Percentiles rank a stretch among this genome's conserved stretches.
Evolutionary conservation across 805 yeast genomes (phyloP).

Genomic region (Zygosaccharomyces lentus): DNA sequence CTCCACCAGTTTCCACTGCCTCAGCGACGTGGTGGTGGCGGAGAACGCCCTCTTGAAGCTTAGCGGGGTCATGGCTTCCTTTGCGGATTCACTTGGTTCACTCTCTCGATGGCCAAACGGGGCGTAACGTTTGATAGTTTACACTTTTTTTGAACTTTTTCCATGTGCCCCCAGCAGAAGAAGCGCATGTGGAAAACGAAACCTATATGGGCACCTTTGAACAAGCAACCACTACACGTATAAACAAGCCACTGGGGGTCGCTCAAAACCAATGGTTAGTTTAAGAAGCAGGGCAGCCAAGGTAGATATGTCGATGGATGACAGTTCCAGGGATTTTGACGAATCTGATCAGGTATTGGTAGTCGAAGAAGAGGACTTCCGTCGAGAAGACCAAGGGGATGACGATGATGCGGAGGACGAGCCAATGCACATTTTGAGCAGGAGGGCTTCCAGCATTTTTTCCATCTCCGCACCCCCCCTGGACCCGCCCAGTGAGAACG

Average conservation of each 20-base stretch:
- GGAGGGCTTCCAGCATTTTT: conserved; percentile 55
- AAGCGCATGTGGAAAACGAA: conserved; percentile 1
- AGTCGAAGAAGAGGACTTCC: conserved; percentile 10
- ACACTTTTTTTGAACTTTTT: background rate
- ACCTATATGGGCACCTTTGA: background rate
- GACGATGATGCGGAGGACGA: conserved; percentile 20
- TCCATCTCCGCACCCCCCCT: conserved; percentile 49
- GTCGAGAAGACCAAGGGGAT: background rate
- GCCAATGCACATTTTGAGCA: conserved; percentile 37
- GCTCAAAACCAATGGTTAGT: conserved; percentile 6
- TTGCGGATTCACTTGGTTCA: background rate
- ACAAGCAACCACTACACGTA: background rate
- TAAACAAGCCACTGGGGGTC: background rate
- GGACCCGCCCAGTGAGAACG: conserved; percentile 73
- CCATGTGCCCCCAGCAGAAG: background rate
- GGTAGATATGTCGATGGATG: conserved; percentile 10
- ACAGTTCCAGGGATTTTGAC: conserved; percentile 3
- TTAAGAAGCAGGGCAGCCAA: conserved; percentile 11
- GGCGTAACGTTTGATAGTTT: background rate
- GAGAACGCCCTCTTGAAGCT: conserved; percentile 23
- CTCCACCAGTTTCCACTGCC: conserved; percentile 44
- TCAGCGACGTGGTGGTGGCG: conserved; percentile 16
- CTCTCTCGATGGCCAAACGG: background rate
- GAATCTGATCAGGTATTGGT: conserved; percentile 7
- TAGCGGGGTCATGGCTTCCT: background rate